Base-by-base conservation (phyloP, 2,329 filamentous ascomycete genomes). In the Sphaerulina populicola region DNA sequence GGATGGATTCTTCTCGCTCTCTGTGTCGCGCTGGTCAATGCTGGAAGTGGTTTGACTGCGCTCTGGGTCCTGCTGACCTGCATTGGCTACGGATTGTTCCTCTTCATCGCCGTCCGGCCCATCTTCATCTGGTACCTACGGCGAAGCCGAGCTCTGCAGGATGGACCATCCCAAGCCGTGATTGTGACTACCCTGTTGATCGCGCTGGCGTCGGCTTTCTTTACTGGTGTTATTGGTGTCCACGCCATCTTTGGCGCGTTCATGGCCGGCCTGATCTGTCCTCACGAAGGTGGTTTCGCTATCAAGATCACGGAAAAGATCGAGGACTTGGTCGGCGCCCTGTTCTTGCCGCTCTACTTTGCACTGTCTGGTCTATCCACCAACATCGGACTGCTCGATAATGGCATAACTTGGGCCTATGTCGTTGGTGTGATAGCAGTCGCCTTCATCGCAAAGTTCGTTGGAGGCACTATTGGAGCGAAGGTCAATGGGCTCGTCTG, bases 231-330 rank as follows among this genome's bases (percentile, higher is more conserved):
- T 53, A 95, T 97, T 63, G 91, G 91, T 42, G 83, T 96, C 1
- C 91, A 97, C 66, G 81, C 91, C 50, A 96, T 97, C 65, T 97
- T 97, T 62, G 91, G 91, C 38, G 89, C 85, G 2, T 97, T 97
- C 66, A 75, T 96, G 52, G 80, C 91, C 38, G 91, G 91, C 1
- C 68, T 97, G 23, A 93, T 97, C 51, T 89, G 89, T 60, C 91
- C 90, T 0, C 89, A 93, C 63, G 86, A 94, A 52, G 85, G 86
- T 44, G 87, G 89, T 27, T 94, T 95, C 64, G 86, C 88, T 18
- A 93, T 95, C 69, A 90, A 90, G 59, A 74, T 95, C 37, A 93
- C 88, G 0, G 89, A 95, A 65, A 96, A 96, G 74, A 83, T 97
- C 53, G 91, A 97, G 67, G 91, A 97, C 76, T 72, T 96, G 9